phyloP scores from a whole-genome alignment of 2,329 filamentous ascomycete genomes.

The Neocatenulostroma microsporum region DNA sequence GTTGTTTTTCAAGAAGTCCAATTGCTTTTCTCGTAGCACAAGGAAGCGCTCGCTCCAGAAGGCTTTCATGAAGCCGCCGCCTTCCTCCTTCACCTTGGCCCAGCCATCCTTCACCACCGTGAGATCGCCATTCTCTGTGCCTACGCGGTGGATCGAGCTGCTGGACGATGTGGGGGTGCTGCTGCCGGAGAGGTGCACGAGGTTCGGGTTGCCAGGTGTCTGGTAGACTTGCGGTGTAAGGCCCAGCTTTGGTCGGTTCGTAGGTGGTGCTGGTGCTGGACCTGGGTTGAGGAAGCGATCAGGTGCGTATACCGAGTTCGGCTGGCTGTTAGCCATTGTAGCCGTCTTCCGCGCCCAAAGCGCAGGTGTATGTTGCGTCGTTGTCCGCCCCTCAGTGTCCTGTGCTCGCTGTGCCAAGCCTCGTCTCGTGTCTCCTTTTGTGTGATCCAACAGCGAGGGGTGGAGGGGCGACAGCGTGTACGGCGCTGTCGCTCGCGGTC shows the following conservation, averaged over 20 bases:
- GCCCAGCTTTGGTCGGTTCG: constrained; percentile 66
- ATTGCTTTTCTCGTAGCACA: constrained; percentile 81
- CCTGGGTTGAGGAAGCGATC: constrained; percentile 92
- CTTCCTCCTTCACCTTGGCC: constrained; percentile 84
- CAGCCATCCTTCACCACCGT: constrained; percentile 55
- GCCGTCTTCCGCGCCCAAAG: constrained; percentile 2
- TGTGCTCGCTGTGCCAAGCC: background rate
- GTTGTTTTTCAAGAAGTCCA: constrained; percentile 92
- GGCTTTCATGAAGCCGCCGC: constrained; percentile 52
- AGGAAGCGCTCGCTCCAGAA: constrained; percentile 86
- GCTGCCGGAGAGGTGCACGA: constrained; percentile 10
- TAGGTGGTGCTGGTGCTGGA: constrained; percentile 83
- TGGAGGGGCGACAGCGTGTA: no score
- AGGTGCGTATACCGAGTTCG: constrained; percentile 46
- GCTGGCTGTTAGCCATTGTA: constrained; percentile 4
- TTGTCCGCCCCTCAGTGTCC: background rate
- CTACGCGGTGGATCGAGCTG: constrained; percentile 34
- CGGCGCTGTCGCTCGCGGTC: no score
- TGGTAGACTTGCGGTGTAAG: constrained; percentile 66
- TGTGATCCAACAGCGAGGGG: no score
- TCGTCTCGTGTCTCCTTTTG: no score
- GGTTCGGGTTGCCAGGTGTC: constrained; percentile 64
- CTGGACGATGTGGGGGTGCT: constrained; percentile 30
- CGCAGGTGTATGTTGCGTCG: background rate
- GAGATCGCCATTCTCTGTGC: constrained; percentile 33